Evolutionary conservation across 331 rosid species (phyloP).

Genomic region (Pyracantha coccinea): DNA sequence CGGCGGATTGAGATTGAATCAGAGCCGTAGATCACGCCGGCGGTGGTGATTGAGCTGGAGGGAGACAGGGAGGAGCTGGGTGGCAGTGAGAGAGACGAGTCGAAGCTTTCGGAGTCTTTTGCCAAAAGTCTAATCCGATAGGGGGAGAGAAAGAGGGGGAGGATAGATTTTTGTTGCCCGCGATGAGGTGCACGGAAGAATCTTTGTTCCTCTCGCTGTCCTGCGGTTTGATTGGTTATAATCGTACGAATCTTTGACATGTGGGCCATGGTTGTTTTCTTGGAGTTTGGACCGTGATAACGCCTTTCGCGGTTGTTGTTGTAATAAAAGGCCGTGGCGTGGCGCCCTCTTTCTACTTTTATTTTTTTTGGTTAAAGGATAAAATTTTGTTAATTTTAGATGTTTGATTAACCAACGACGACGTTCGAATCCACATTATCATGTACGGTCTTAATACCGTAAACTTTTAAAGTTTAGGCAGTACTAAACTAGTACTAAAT

Average conservation of each 20-base stretch:
- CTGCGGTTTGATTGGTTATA: neutral
- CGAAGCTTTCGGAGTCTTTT: neutral
- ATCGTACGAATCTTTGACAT: neutral
- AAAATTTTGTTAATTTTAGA: no score
- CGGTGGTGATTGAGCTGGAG: neutral
- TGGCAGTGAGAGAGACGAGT: conserved; percentile 7
- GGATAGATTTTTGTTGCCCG: neutral
- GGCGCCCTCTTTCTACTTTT: neutral
- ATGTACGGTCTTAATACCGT: no score
- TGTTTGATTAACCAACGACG: accelerated
- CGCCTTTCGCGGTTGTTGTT: neutral
- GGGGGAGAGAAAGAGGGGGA: neutral
- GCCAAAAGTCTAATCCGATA: no score
- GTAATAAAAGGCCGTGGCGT: neutral
- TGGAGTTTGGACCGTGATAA: neutral
- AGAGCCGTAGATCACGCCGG: neutral
- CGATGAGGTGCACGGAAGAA: conserved; percentile 10
- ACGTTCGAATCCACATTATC: no score
- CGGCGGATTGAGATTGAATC: neutral
- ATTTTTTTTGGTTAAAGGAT: no score
- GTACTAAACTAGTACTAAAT: no score
- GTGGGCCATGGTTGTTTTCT: neutral
- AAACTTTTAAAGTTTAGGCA: no score
- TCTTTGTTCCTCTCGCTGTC: conserved; percentile 2
- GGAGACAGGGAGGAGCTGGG: neutral